A percentile compares a stretch with the other conserved stretches of the same genome.
These are phyloP conservation scores for Rhododendron molle DNA, from an alignment of 148 eudicot species.

Conservation along the genomic window DNA sequence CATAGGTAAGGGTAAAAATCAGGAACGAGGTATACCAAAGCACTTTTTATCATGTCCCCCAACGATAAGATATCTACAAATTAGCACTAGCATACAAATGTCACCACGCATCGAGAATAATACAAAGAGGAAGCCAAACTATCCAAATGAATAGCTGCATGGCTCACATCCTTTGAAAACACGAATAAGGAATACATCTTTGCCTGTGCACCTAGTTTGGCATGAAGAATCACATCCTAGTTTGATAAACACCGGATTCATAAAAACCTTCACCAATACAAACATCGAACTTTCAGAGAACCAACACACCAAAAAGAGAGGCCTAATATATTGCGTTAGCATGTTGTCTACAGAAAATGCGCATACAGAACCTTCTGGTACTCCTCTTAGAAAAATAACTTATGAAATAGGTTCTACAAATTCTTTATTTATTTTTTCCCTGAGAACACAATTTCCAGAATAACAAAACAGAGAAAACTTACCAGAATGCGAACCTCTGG, in stretches of 20 bases:
- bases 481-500: slow-evolving; percentile 45
- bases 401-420: background rate
- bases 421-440: background rate
- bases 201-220: too few relatives aligned
- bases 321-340: background rate
- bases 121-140: background rate
- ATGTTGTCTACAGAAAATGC: background rate
- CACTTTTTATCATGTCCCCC: background rate
- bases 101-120: background rate
- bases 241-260: background rate
- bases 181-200: too few relatives aligned
- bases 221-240: background rate
- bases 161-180: background rate
- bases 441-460: background rate
- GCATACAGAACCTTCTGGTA: background rate
- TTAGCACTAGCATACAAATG: background rate
- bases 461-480: slow-evolving; percentile 1
- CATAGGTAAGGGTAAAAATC: background rate
- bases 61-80: background rate
- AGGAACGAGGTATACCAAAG: background rate
- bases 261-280: background rate
- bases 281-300: background rate
- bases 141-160: background rate
- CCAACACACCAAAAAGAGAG: background rate
- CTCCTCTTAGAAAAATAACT: background rate